Percentiles rank a stretch among this genome's conserved stretches.
These are phyloP conservation scores for Cicer bijugum DNA, from an alignment of 306 rosid genomes.

Conservation along the genomic window DNA sequence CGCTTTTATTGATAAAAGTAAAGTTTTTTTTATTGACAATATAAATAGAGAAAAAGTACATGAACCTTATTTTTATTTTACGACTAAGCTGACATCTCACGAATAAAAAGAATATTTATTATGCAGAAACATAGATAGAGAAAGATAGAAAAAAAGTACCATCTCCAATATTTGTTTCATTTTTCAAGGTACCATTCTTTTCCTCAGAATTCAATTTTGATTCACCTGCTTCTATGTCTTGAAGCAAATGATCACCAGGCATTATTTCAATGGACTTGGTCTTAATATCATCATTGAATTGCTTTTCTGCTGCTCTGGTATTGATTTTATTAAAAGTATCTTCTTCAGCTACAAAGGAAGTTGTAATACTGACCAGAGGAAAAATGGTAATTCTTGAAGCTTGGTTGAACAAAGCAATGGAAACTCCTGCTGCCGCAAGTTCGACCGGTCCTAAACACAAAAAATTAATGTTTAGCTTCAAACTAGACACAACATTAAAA, in stretches of 20 bases:
- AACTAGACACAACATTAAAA: not conserved
- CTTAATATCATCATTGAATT: constrained; percentile 44
- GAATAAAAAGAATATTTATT: not conserved
- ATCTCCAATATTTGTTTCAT: constrained; percentile 39
- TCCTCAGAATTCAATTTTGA: constrained; percentile 39
- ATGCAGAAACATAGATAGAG: not conserved
- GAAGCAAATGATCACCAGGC: constrained; percentile 46
- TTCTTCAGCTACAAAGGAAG: constrained; percentile 98
- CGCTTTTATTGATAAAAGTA: too few relatives aligned
- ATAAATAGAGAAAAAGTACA: too few relatives aligned
- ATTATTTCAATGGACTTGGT: constrained; percentile 45
- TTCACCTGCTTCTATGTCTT: constrained; percentile 61
- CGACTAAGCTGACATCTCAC: too few relatives aligned
- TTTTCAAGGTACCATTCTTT: constrained; percentile 37
- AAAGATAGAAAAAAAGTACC: constrained; percentile 41
- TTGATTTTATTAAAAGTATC: constrained; percentile 60
- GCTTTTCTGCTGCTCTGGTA: constrained; percentile 47
- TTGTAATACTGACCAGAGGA: constrained; percentile 92
- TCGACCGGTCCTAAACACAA: constrained; percentile 76
- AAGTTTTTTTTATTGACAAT: too few relatives aligned
- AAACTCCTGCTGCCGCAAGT: constrained; percentile 93
- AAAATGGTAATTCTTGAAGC: constrained; percentile 95
- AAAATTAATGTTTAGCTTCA: not conserved
- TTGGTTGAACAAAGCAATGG: constrained; percentile 92
- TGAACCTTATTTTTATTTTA: too few relatives aligned